Evolutionary conservation across 805 yeast species (phyloP).

Genomic region (Candida morakotiae): DNA sequence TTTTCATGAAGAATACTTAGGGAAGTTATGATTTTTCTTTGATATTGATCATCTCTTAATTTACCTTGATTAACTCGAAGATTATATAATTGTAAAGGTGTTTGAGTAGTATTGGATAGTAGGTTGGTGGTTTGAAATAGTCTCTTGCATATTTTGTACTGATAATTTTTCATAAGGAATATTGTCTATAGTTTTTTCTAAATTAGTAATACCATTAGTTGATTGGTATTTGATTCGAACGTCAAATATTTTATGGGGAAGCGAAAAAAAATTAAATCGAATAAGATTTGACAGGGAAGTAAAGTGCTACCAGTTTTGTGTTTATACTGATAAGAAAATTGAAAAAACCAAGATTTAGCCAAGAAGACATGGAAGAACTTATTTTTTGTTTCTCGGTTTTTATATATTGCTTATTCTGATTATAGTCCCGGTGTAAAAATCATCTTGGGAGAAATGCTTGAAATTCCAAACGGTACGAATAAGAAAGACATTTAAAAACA

Average conservation of each 20-base stretch:
- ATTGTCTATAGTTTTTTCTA: not conserved
- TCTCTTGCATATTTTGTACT: too few relatives aligned
- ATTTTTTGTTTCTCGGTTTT: too few relatives aligned
- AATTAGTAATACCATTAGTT: conserved; percentile 1
- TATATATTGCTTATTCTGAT: too few relatives aligned
- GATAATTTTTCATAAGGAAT: too few relatives aligned
- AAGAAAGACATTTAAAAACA: too few relatives aligned
- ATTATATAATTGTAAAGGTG: conserved; percentile 53
- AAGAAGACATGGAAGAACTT: too few relatives aligned
- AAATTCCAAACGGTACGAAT: too few relatives aligned
- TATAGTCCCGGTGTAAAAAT: too few relatives aligned
- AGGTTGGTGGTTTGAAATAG: too few relatives aligned
- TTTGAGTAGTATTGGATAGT: conserved; percentile 6
- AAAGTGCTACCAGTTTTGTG: not conserved
- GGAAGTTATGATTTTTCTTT: conserved; percentile 64
- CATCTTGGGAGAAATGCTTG: too few relatives aligned
- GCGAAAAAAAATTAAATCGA: not conserved
- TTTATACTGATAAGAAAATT: not conserved
- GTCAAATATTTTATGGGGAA: not conserved
- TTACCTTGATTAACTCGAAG: conserved; percentile 43
- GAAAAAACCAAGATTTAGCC: too few relatives aligned
- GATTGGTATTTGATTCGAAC: too few relatives aligned
- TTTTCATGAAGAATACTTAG: conserved; percentile 57
- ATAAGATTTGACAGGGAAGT: not conserved
- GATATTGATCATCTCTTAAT: conserved; percentile 73